Evolutionary conservation across 169 alveolate genomes (phyloP), one percentile per base, ranked within the genome.

Genomic region (Eimeria acervulina): DNA sequence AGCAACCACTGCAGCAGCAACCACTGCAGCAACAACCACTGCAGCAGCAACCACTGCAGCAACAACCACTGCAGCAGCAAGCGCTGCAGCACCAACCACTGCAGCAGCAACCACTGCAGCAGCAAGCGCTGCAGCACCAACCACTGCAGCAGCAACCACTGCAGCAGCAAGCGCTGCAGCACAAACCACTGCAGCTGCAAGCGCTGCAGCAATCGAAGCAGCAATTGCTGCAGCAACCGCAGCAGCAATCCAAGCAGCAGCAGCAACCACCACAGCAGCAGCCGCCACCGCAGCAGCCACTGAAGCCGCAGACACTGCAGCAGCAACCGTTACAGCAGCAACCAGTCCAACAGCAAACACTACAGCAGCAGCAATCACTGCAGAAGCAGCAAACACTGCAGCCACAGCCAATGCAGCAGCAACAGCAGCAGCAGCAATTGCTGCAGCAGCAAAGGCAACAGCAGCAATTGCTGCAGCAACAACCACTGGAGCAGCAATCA

Each of bases 101-200:
- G 23, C 40, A 70, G 83, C 83, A 70, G 83, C 83, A 70, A 70
- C 42, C 40, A n/a, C 87, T 40, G 87, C 87, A 42, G 68, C 90
- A 81, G 90, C 55, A 76, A 42, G 38, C 55, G 31, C 72, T 15
- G 47, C 66, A 44, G 90, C 90, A 44, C 74, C 74, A 36, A 51
- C 38, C 52, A 23, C 72, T 36, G 90, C 74, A 44, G 72, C 74
- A 38, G 63, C 89, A 33, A 55, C 66, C 17, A 19, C 66, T 13
- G 55, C 55, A 47, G 66, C 66, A 55, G 66, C 66, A 55, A 19
- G 26, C 17, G 66, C 66, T 19, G 26, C 66, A 7, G 66, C 66
- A 55, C 5, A 10, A 55, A 55, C 66, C 17, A 19, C 66, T 19
- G n/a, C 66, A 13, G 66, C 66, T 8, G n/a, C 66, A 7, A 23